Base-by-base conservation (phyloP, 148 eudicot species). In the Gaultheria prostrata region DNA sequence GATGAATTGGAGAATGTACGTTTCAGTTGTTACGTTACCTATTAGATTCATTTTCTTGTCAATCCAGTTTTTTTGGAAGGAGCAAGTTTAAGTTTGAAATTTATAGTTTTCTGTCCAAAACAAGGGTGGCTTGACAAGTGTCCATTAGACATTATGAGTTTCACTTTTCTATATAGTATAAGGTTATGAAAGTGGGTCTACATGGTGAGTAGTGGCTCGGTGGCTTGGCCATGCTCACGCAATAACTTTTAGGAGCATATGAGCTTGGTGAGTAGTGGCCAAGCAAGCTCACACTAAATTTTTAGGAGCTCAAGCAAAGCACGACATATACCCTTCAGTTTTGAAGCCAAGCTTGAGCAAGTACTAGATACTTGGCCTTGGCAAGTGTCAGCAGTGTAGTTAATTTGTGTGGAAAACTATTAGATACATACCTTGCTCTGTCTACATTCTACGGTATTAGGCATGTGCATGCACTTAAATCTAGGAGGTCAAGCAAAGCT, bases 1-100 rank as follows among this genome's bases (percentile, higher is more conserved):
- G 99, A 97, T 88, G 97, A 93, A 88, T 88, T 97, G 87, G 99
- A 97, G 87, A 97, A 95, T 91, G 99, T 97, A 92, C 91, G 99
- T 84, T 82, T 81, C 79, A 48, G 57, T 76, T 77, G 70, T 77
- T 39, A 49, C 63, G 3, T 86, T 77, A 69, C 20, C 20, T 75
- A 57, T 21, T 72, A 15, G 26, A 33, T 53, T 75, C n/a, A 49
- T 35, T 33, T 81, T 71, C 46, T 3, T 17, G 1, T 75, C 15
- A 56, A 54, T 28, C 75, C 32, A 33, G 73, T 26, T 43, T n/a
- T 81, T 76, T 32, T 63, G 15, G 57, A 51, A 57, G 21, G 51
- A 21, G 17, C 17, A 78, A 74, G 30, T 73, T 53, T 21, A 33
- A 72, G 33, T 18, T 77, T 7, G 80, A 51, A 51, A 28, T 24